phyloP scores from a whole-genome alignment of 1,139 yeast genomes.

The Diutina pseudorugosa region DNA sequence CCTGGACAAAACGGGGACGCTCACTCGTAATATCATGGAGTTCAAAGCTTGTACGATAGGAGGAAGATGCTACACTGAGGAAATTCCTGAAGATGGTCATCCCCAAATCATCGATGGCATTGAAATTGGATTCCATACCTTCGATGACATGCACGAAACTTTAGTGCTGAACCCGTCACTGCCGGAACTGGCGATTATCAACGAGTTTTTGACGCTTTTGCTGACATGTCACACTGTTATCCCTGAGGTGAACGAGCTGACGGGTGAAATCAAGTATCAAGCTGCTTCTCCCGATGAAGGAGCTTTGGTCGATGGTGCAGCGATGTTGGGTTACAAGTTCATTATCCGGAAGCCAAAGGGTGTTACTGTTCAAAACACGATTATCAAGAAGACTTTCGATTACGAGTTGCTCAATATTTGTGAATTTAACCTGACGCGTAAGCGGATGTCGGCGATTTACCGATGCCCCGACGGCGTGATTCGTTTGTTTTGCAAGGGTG shows the following conservation, averaged over 20 bases:
- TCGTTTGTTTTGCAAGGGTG: constrained; percentile 89
- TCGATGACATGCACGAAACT: constrained; percentile 41
- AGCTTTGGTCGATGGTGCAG: constrained; percentile 95
- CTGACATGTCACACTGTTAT: constrained; percentile 97
- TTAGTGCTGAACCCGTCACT: constrained; percentile 31
- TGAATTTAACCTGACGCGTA: constrained; percentile 94
- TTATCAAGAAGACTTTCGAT: constrained; percentile 33
- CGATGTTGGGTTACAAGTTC: constrained; percentile 75
- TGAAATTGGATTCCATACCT: constrained; percentile 71
- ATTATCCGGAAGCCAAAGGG: constrained; percentile 77
- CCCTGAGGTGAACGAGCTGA: constrained; percentile 59
- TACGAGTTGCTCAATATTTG: constrained; percentile 83
- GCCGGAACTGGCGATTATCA: constrained; percentile 53
- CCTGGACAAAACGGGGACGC: constrained; percentile 93
- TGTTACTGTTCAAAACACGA: constrained; percentile 39
- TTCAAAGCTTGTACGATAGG: constrained; percentile 91
- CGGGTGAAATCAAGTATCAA: constrained; percentile 73
- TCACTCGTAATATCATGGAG: constrained; percentile 93
- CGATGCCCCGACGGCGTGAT: constrained; percentile 91
- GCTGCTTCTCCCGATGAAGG: constrained; percentile 99
- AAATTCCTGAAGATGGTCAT: constrained; percentile 82
- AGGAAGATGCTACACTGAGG: constrained; percentile 79
- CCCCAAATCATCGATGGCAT: constrained; percentile 65
- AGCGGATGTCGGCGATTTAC: constrained; percentile 93
- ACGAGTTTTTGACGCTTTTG: constrained; percentile 71